A percentile compares a stretch with the other conserved stretches of the same genome.
Evolutionary conservation across 169 alveolate genomes (phyloP).

Genomic region (Plasmodium inui): DNA sequence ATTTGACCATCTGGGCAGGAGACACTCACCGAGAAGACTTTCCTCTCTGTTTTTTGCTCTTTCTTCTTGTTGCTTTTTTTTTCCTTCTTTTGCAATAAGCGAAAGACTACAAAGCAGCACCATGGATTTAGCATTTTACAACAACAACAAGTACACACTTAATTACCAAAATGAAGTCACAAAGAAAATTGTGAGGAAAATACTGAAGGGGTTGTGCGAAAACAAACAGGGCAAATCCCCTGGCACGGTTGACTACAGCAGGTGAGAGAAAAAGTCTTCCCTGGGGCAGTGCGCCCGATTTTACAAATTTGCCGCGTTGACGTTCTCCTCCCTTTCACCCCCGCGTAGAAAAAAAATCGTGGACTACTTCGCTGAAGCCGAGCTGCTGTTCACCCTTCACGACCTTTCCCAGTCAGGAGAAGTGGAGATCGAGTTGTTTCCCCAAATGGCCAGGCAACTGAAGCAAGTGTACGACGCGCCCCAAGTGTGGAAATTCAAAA

Average conservation of each 20-base stretch:
- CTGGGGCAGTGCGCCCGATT: not conserved
- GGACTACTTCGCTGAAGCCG: conserved; percentile 49
- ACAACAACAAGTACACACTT: not conserved
- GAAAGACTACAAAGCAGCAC: not conserved
- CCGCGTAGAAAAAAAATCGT: conserved; percentile 30
- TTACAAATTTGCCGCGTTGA: not conserved
- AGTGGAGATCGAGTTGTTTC: conserved; percentile 23
- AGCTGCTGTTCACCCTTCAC: conserved; percentile 20
- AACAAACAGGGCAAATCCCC: conserved; percentile 12
- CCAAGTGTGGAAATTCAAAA: conserved; percentile 23
- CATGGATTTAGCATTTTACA: conserved; percentile 19
- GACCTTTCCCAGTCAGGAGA: conserved; percentile 27
- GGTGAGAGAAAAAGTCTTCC: conserved; percentile 1
- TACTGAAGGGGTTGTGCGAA: conserved; percentile 5
- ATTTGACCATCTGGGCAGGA: not conserved
- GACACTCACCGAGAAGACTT: not conserved
- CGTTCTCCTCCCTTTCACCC: not conserved
- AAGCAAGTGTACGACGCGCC: conserved; percentile 41
- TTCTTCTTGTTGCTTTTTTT: not conserved
- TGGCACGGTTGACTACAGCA: conserved; percentile 21
- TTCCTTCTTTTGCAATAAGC: not conserved
- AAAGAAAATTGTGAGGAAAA: conserved; percentile 40
- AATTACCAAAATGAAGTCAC: conserved; percentile 40
- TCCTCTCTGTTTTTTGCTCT: not conserved
- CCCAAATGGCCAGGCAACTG: conserved; percentile 64